A percentile compares a stretch with the other conserved stretches of the same genome.
phyloP scores from a whole-genome alignment of 1,284 basidiomycete genomes.

The Cryptococcus depauperatus region DNA sequence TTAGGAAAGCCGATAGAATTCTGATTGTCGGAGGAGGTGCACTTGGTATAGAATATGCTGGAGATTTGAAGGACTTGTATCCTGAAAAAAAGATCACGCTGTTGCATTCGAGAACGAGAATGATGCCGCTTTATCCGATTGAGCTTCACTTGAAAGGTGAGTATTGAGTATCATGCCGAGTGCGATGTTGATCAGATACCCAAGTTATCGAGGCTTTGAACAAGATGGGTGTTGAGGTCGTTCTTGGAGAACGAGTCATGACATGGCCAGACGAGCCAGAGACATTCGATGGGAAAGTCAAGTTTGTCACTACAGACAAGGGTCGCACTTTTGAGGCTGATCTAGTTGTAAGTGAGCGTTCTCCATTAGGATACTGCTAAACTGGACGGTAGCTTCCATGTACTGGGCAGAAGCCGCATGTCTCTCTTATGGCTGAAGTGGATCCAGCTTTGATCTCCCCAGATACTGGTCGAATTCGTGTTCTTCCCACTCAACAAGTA shows the following conservation, averaged over 20 bases:
- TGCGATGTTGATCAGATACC: neutral
- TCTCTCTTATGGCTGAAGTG: conserved; percentile 51
- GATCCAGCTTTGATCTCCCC: conserved; percentile 52
- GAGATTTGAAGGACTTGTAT: conserved; percentile 46
- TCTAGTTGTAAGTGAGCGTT: conserved; percentile 50
- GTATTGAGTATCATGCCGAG: conserved; percentile 7
- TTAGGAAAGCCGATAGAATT: conserved; percentile 40
- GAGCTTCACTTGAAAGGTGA: conserved; percentile 43
- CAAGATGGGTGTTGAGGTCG: conserved; percentile 42
- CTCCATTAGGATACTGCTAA: no score
- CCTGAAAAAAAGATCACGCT: conserved; percentile 46
- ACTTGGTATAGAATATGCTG: conserved; percentile 49
- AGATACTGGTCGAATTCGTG: conserved; percentile 47
- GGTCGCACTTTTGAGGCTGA: conserved; percentile 58
- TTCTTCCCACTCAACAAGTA: conserved; percentile 58
- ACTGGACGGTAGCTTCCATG: conserved; percentile 47
- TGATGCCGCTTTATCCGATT: conserved; percentile 46
- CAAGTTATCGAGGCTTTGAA: conserved; percentile 35
- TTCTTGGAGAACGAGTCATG: conserved; percentile 45
- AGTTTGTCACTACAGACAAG: conserved; percentile 51
- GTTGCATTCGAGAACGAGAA: conserved; percentile 45
- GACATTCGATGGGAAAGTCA: conserved; percentile 26
- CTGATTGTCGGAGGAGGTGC: conserved; percentile 49
- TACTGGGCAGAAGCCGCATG: conserved; percentile 67
- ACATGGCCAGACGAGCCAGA: conserved; percentile 36